Evolutionary conservation across 208 protist genomes (phyloP).

Genomic region (Leishmania gerbilli): DNA sequence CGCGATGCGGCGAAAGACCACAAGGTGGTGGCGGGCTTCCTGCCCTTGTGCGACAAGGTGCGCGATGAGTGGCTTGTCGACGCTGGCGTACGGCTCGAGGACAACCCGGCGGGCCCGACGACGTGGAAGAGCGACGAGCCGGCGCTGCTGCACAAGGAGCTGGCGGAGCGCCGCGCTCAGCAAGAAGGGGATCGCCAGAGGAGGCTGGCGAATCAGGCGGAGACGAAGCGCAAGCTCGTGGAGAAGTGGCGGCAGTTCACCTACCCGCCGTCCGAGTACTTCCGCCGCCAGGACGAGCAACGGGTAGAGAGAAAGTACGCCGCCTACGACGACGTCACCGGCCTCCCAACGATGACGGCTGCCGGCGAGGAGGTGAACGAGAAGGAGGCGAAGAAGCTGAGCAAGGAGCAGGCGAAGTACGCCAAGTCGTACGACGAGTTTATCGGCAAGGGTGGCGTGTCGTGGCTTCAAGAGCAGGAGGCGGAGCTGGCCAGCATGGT

Average conservation of each 20-base stretch:
- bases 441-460: conserved; percentile 49
- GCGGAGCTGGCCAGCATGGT: conserved; percentile 48
- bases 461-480: conserved; percentile 59
- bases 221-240: conserved; percentile 62
- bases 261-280: conserved; percentile 44
- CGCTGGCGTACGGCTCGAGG: conserved; percentile 83
- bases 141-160: conserved; percentile 56
- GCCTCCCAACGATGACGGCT: conserved; percentile 45
- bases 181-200: conserved; percentile 37
- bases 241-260: conserved; percentile 70
- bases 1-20: conserved; percentile 53
- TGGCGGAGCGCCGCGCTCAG: conserved; percentile 43
- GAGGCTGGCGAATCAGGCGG: conserved; percentile 66
- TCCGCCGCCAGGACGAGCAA: conserved; percentile 37
- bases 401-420: conserved; percentile 78
- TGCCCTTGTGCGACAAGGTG: conserved; percentile 76
- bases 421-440: conserved; percentile 70
- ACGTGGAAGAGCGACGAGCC: conserved; percentile 82
- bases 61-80: conserved; percentile 80
- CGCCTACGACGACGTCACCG: conserved; percentile 54
- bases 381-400: conserved; percentile 73
- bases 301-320: conserved; percentile 40
- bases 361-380: conserved; percentile 50
- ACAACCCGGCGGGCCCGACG: conserved; percentile 66
- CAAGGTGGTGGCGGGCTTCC: conserved; percentile 47